phyloP scores from a whole-genome alignment of 768 basidiomycete species.

The Mycena floridula region DNA sequence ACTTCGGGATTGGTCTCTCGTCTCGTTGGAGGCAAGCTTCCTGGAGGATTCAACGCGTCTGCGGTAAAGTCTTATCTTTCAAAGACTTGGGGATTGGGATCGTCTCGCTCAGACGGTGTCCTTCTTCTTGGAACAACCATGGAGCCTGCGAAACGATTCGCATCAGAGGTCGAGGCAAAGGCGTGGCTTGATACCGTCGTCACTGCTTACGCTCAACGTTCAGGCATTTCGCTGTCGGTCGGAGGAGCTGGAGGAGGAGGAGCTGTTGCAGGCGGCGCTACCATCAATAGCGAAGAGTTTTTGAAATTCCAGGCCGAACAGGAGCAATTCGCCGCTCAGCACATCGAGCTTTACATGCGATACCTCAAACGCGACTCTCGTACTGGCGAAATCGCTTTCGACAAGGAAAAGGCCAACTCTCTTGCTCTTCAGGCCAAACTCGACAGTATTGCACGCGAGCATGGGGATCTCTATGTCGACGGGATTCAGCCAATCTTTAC shows the following conservation, averaged over 20 bases:
- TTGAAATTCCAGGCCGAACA: slow-evolving; percentile 93
- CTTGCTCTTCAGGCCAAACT: slow-evolving; percentile 75
- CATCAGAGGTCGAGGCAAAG: slow-evolving; percentile 88
- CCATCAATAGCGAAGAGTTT: slow-evolving; percentile 98
- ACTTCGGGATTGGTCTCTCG: slow-evolving; percentile 86
- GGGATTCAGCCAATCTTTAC: slow-evolving; percentile 96
- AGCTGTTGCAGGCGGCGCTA: slow-evolving; percentile 67
- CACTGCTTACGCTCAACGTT: slow-evolving; percentile 77
- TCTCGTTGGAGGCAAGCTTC: slow-evolving; percentile 94
- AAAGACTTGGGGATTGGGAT: slow-evolving; percentile 94
- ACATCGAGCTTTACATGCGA: slow-evolving; percentile 95
- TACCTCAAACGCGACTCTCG: slow-evolving; percentile 93
- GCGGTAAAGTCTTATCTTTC: slow-evolving; percentile 84
- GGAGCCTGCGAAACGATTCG: slow-evolving; percentile 92
- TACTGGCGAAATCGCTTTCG: slow-evolving; percentile 84
- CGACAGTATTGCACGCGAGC: slow-evolving; percentile 85
- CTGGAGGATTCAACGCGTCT: slow-evolving; percentile 95
- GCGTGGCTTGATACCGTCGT: slow-evolving; percentile 88
- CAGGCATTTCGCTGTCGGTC: slow-evolving; percentile 78
- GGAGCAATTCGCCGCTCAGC: slow-evolving; percentile 84
- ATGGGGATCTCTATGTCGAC: slow-evolving; percentile 89
- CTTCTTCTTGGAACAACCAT: slow-evolving; percentile 87
- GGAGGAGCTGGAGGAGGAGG: slow-evolving; percentile 59
- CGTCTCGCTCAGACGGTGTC: slow-evolving; percentile 83
- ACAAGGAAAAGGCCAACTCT: slow-evolving; percentile 75